Base-by-base conservation (phyloP, 768 basidiomycete species). In the Boletus rex-veris region DNA sequence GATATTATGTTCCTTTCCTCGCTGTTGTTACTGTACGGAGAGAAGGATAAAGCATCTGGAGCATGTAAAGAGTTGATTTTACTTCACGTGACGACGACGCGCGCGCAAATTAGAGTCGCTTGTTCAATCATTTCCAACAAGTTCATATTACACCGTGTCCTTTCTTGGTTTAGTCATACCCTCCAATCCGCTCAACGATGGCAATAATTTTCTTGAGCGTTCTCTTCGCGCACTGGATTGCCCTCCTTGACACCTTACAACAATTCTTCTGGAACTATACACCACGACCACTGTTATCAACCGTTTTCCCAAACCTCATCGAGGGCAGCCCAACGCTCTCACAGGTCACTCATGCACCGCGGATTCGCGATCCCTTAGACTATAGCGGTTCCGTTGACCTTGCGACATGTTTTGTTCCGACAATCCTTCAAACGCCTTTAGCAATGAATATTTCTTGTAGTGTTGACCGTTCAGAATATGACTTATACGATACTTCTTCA, bases 1-100 rank as follows among this genome's bases (percentile, higher is more conserved):
- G 19, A 7, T 7, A 26, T 8, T 26, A 26, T 26, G 26, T 26
- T 26, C 26, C 26, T 26, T 26, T 26, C 7, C 7, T 7, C 26
- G 26, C 21, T 21, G 21, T 7, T 36, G 35, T 4, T 24, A 24
- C 21, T 24, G 21, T 24, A 24, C 4, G 21, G 21, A 24, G 21
- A 21, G 21, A 3, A 21, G 21, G 21, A 21, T 21, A 21, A 21
- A 21, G 21, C 21, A 21, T 21, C 3, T 21, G 21, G 21, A 21
- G 21, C 21, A 24, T 4, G 21, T 21, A 24, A 24, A 24, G 14
- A 12, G 35, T 47, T 47, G 61, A 59, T 58, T 61, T 64, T 49
- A 19, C 14, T 15, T 42, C 62, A 63, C 63, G 63, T 63, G 62
- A 63, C 18, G 11, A 40, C 37, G 49, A 61, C 46, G 33, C 31